A percentile compares a stretch with the other conserved stretches of the same genome.
Evolutionary conservation across 352 stramenopile species (phyloP).

Genomic region (Pythium phragmitis): DNA sequence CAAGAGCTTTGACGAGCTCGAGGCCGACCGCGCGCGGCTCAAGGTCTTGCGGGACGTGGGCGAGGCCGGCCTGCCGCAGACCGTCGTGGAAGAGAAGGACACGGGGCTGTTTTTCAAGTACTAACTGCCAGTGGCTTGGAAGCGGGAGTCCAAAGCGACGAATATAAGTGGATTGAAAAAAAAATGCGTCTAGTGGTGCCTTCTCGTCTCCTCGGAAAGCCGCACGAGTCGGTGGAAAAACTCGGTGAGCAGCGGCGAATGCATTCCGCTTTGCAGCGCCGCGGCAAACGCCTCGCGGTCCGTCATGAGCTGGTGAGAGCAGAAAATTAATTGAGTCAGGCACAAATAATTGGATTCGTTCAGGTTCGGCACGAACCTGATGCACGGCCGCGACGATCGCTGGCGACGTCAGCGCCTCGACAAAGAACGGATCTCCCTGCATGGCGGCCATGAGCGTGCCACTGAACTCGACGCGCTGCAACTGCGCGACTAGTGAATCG

Average conservation of each 20-base stretch:
- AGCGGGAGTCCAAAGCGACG: background rate
- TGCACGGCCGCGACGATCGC: conserved; percentile 59
- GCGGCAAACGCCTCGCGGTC: conserved; percentile 45
- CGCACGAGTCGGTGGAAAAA: conserved; percentile 70
- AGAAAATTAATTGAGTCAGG: background rate
- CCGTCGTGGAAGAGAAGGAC: conserved; percentile 68
- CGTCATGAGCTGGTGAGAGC: conserved; percentile 43
- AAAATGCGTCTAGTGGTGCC: background rate
- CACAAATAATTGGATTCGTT: background rate
- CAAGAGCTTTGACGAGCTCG: conserved; percentile 86
- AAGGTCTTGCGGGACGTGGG: conserved; percentile 81
- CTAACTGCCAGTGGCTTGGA: conserved; percentile 40
- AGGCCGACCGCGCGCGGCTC: conserved; percentile 69
- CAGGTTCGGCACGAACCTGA: conserved; percentile 32
- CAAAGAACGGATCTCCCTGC: conserved; percentile 58
- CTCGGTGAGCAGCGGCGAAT: conserved; percentile 37
- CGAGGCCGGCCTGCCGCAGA: conserved; percentile 75
- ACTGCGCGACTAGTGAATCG: conserved; percentile 33
- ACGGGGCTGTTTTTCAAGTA: conserved; percentile 89
- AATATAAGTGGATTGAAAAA: conserved; percentile 3
- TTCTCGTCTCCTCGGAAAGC: conserved; percentile 33
- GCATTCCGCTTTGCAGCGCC: conserved; percentile 24
- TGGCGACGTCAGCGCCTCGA: conserved; percentile 46
- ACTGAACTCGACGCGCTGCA: conserved; percentile 50
- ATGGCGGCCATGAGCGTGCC: conserved; percentile 55